Evolutionary conservation across 257 asterid genomes (phyloP).

Genomic region (Solanum pennellii): DNA sequence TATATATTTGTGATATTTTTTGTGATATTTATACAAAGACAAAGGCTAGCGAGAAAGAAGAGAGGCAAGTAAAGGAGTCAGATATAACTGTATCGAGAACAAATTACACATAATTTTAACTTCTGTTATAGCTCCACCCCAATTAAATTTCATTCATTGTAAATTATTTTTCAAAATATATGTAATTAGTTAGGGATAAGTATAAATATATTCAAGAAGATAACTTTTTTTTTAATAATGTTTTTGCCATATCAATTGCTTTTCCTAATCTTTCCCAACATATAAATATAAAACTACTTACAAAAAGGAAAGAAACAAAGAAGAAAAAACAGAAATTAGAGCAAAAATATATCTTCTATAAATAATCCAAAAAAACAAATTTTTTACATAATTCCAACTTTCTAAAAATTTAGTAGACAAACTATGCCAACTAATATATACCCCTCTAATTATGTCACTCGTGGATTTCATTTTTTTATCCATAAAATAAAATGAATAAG

Average conservation of each 20-base stretch:
- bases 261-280: not conserved
- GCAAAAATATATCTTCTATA: not conserved
- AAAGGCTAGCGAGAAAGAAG: not conserved
- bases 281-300: too few species aligned
- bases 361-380: not conserved
- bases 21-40: too few species aligned
- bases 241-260: not conserved
- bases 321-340: not conserved
- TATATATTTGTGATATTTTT: rapidly evolving
- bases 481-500: not conserved
- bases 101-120: not conserved
- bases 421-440: not conserved
- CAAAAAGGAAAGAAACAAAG: not conserved
- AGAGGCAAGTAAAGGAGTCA: not conserved
- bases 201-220: not conserved
- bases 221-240: not conserved
- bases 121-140: too few species aligned
- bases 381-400: not conserved
- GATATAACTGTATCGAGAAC: not conserved
- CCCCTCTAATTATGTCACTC: not conserved
- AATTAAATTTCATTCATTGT: too few species aligned
- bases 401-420: not conserved
- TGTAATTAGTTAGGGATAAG: not conserved
- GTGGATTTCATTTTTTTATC: not conserved
- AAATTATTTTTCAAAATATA: not conserved